Base-by-base conservation (phyloP, 371 early-diverging fungal species). In the Zychaea mexicana region DNA sequence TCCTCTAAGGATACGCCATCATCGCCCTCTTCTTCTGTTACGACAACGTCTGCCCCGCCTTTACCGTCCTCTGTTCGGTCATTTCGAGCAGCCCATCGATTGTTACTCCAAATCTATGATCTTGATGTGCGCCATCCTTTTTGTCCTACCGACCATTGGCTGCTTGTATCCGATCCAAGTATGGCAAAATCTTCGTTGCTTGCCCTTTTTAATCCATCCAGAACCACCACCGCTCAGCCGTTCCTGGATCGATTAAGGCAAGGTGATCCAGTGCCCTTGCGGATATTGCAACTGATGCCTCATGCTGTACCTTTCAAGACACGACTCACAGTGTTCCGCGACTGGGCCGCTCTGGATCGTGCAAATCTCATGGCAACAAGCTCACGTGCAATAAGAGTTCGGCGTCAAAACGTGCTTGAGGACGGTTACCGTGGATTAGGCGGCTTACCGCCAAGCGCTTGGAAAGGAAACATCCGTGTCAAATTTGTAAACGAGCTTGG, bases 271-370 rank as follows among this genome's bases (percentile, higher is more conserved):
- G 69, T 87, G 2, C 85, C 86, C 0, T 78, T 90, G 10, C 82
- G 89, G 10, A 87, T 90, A 8, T 76, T 88, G 0, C 85, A 95
- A 58, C 78, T 94, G 53, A 85, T 96, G 64, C 93, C 96, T 0
- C 95, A 94, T 72, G 90, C 94, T 0, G 86, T 95, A 9, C 90
- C 94, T 0, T 95, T 96, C 66, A 86, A 84, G 28, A 83, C 87
- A 24, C 87, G 97, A 7, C 88, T 94, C 13, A 81, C 85, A 19
- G 84, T 96, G 13, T 94, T 96, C 70, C 87, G 94, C 12, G 86
- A 87, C 31, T 87, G 89, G 76, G 76, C 94, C 45, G 66, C 68
- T 9, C 72, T 78, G 13, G 94, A 94, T 42, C 72, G 84, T 15
- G 59, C 57, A 46, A 45, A 63, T 22, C 52, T 30, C 7, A 59